Evolutionary conservation across 768 basidiomycete genomes (phyloP), one percentile per base, ranked within the genome.

Genomic region (Xerocomus spinulosus): DNA sequence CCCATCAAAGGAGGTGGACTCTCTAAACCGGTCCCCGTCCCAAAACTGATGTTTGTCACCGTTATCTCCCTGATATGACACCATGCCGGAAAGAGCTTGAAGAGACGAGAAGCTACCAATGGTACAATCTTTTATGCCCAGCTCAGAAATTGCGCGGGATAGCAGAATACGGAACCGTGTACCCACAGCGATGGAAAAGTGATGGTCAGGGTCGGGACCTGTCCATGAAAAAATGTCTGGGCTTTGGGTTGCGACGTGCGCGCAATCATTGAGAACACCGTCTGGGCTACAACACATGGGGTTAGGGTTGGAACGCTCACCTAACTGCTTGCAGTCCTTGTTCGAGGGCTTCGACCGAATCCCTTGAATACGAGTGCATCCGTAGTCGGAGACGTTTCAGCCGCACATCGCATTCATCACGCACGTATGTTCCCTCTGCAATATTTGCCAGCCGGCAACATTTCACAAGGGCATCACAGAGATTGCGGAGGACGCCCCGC

Each of bases 111-210:
- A 9, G 60, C 58, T 4, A 63, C 51, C 4, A 43, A 41, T 2
- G 61, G 45, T 14, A 68, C 53, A 17, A 69, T 64, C 60, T 68
- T 50, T 18, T 41, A 15, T 2, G 15, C 40, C 23, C 9, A 7
- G 40, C 14, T 5, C n/a, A n/a, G n/a, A 15, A 6, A 15, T 6
- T 14, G 20, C 5, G 33, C 18, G 23, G 40, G 9, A 28, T 23
- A 30, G 15, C 9, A 17, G 18, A 15, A 47, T 33, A 36, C 21
- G 25, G 23, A 24, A 38, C 14, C 13, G 0, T 9, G 7, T 24
- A 70, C 77, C 54, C 56, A 82, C 82, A 25, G 80, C 79, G n/a
- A 69, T 78, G 1, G 80, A 80, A 55, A 81, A 79, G 53, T 82
- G 77, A 49, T 83, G 80, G 12, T 73, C 75, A 21, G 80, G 80